Evolutionary conservation across 1,284 basidiomycete genomes (phyloP).

Genomic region (Bondarzewia mesenterica): DNA sequence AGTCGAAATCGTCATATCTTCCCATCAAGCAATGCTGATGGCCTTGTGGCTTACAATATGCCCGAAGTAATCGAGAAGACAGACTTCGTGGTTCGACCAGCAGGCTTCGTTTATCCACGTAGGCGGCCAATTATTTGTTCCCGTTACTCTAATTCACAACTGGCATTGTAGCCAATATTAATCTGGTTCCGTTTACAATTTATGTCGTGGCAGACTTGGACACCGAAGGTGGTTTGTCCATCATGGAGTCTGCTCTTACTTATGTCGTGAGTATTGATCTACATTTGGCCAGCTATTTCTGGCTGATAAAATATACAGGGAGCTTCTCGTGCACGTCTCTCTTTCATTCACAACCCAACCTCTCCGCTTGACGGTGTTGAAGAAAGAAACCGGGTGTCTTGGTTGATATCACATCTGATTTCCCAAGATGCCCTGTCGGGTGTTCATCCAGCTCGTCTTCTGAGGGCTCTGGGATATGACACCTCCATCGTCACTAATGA

Average conservation of each 20-base stretch:
- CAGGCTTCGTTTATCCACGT: constrained; percentile 61
- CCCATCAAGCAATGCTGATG: constrained; percentile 34
- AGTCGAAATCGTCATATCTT: constrained; percentile 70
- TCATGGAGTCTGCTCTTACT: constrained; percentile 56
- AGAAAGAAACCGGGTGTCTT: constrained; percentile 23
- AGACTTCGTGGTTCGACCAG: constrained; percentile 27
- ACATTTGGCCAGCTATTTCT: neutral
- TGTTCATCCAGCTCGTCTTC: constrained; percentile 28
- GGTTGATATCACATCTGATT: constrained; percentile 39
- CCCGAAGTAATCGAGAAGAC: constrained; percentile 38
- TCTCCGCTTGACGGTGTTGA: constrained; percentile 9
- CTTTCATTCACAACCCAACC: constrained; percentile 60
- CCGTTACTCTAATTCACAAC: neutral
- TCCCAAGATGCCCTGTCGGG: constrained; percentile 29
- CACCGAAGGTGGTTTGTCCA: constrained; percentile 40
- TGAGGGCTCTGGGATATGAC: constrained; percentile 29
- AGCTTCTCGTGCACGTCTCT: constrained; percentile 19
- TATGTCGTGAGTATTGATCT: constrained; percentile 45
- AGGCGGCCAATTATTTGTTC: constrained; percentile 13
- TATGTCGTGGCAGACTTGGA: constrained; percentile 82
- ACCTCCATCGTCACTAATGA: constrained; percentile 12
- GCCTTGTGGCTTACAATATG: constrained; percentile 44
- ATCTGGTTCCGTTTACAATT: constrained; percentile 39
- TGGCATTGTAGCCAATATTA: constrained; percentile 23
- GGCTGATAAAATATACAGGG: constrained; percentile 2